phyloP scores from a whole-genome alignment of 2,329 filamentous ascomycete genomes.

The Xylogone sp. region DNA sequence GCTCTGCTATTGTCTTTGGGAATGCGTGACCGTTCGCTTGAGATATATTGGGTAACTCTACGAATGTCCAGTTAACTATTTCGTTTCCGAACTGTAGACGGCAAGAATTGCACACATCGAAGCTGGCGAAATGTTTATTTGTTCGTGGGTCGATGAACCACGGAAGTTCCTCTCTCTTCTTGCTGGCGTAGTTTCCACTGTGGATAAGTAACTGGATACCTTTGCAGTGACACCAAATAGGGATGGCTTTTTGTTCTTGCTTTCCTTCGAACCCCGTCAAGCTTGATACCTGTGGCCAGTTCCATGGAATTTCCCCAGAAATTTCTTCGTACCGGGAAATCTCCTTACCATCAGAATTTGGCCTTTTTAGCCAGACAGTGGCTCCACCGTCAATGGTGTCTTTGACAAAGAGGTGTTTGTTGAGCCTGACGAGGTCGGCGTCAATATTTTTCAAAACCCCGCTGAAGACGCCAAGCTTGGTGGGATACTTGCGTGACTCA shows the following conservation, averaged over 20 bases:
- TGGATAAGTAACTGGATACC: conserved; percentile 40
- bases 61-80: conserved; percentile 42
- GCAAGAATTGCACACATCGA: conserved; percentile 47
- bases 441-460: conserved; percentile 33
- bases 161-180: conserved; percentile 30
- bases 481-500: conserved; percentile 16
- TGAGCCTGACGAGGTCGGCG: conserved; percentile 28
- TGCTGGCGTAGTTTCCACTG: conserved; percentile 25
- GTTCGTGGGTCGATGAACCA: conserved; percentile 40
- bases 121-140: conserved; percentile 33
- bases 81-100: conserved; percentile 38
- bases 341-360: conserved; percentile 28
- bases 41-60: conserved; percentile 34
- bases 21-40: conserved; percentile 26
- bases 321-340: conserved; percentile 7
- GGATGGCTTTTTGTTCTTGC: conserved; percentile 22
- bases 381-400: conserved; percentile 52
- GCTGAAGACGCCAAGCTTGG: conserved; percentile 31
- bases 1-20: conserved; percentile 24
- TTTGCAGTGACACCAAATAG: conserved; percentile 42
- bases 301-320: conserved; percentile 20
- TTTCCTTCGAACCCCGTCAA: conserved; percentile 14
- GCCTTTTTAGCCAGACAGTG: conserved; percentile 38
- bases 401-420: conserved; percentile 23
- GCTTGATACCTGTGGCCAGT: conserved; percentile 25